phyloP scores from a whole-genome alignment of 306 rosid genomes.

The Vigna hirtella region DNA sequence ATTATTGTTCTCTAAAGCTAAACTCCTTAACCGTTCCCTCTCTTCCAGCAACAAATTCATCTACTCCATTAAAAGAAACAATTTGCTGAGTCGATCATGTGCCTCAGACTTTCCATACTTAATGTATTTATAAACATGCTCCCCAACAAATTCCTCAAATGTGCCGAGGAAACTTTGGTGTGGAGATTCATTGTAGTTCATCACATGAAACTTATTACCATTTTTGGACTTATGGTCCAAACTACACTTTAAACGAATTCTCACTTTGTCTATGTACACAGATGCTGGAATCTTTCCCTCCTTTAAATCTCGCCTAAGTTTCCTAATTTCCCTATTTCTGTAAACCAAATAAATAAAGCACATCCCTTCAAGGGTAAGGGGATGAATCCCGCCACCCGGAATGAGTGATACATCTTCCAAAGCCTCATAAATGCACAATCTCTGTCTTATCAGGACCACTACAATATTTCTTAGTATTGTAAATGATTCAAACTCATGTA shows the following conservation, averaged over 20 bases:
- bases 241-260: too few relatives aligned
- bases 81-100: not conserved
- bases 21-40: not conserved
- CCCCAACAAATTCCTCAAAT: conserved; percentile 46
- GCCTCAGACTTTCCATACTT: not conserved
- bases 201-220: too few relatives aligned
- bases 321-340: not conserved
- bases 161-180: conserved; percentile 50
- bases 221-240: too few relatives aligned
- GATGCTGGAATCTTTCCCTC: not conserved
- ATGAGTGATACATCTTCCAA: not conserved
- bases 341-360: not conserved
- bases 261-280: too few relatives aligned
- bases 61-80: not conserved
- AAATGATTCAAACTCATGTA: conserved; percentile 29
- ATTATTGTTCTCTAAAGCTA: not conserved
- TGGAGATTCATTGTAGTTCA: too few relatives aligned
- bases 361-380: not conserved
- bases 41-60: not conserved
- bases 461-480: not conserved
- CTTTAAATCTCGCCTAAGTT: not conserved
- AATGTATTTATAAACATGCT: not conserved
- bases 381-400: not conserved
- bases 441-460: not conserved
- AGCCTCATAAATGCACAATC: not conserved